These are phyloP conservation scores for Xylariaceae sp. DNA, from an alignment of 2,329 filamentous ascomycete species.

Conservation along the genomic window DNA sequence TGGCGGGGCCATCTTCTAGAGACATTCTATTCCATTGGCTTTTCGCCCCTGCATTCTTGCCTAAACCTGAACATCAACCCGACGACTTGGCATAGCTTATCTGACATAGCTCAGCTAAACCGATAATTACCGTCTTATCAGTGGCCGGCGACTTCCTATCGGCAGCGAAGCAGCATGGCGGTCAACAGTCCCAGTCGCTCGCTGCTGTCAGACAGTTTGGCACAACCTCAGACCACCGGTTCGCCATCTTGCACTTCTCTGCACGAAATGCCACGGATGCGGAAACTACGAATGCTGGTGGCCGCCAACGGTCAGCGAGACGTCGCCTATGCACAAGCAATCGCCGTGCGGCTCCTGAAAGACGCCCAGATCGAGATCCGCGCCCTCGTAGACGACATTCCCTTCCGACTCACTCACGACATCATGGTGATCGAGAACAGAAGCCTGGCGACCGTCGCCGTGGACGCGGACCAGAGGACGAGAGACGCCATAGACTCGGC, in stretches of 20 bases:
- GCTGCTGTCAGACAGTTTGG: conserved; percentile 1
- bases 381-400: conserved; percentile 61
- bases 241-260: conserved; percentile 29
- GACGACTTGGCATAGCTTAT: conserved; percentile 3
- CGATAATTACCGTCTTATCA: too few relatives aligned
- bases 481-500: conserved; percentile 46
- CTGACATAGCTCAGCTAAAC: neutral
- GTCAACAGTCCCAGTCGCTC: conserved; percentile 8
- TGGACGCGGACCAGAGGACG: conserved; percentile 33
- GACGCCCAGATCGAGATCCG: conserved; percentile 55
- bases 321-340: conserved; percentile 59
- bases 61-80: conserved; percentile 1
- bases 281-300: conserved; percentile 56
- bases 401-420: conserved; percentile 57
- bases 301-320: conserved; percentile 61
- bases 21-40: conserved; percentile 5
- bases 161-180: conserved; percentile 15
- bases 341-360: conserved; percentile 63
- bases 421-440: conserved; percentile 56
- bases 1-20: conserved; percentile 8
- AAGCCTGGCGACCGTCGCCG: conserved; percentile 33
- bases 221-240: conserved; percentile 19
- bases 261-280: conserved; percentile 35
- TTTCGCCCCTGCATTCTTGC: conserved; percentile 1
- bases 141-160: too few relatives aligned